These are phyloP conservation scores for Herpetomonas tarakana DNA, from an alignment of 208 protist genomes.

Conservation along the genomic window DNA sequence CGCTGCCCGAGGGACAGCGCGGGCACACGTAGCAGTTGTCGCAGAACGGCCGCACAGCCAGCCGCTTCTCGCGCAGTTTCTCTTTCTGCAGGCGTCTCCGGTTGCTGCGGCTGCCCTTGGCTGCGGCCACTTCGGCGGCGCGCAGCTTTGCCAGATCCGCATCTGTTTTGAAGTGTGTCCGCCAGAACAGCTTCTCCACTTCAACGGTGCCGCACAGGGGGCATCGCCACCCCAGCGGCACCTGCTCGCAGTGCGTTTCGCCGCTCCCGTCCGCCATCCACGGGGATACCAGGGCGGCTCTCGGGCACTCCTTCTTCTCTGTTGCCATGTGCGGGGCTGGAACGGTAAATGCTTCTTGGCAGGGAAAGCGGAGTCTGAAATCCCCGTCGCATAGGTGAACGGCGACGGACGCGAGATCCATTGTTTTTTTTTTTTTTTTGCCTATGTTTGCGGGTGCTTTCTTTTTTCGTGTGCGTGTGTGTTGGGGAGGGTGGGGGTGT, in stretches of 20 bases:
- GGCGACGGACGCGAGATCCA: background rate
- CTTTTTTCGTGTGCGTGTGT: no score
- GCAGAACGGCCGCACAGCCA: constrained; percentile 22
- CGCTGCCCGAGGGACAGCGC: constrained; percentile 19
- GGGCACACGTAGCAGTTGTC: constrained; percentile 49
- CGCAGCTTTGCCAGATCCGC: constrained; percentile 5
- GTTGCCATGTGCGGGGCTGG: no score
- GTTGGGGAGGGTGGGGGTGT: no score
- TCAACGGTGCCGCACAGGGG: constrained; percentile 31
- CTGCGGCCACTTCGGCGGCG: background rate
- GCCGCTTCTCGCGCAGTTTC: constrained; percentile 16
- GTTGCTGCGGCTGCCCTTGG: constrained; percentile 3
- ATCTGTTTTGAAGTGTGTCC: background rate
- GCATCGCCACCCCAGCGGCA: constrained; percentile 47
- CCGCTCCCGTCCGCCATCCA: constrained; percentile 24
- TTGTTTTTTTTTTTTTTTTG: constrained; percentile 13
- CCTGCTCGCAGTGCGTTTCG: constrained; percentile 15
- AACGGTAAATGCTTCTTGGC: constrained; percentile 44
- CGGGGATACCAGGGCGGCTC: constrained; percentile 19
- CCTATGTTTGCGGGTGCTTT: background rate
- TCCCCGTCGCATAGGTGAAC: constrained; percentile 32
- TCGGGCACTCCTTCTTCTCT: background rate
- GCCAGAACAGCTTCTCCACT: constrained; percentile 34
- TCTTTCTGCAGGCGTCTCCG: constrained; percentile 4
- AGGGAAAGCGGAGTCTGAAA: constrained; percentile 38